Conservation (phyloP, 768 basidiomycete species). For the Mycena crocata region DNA sequence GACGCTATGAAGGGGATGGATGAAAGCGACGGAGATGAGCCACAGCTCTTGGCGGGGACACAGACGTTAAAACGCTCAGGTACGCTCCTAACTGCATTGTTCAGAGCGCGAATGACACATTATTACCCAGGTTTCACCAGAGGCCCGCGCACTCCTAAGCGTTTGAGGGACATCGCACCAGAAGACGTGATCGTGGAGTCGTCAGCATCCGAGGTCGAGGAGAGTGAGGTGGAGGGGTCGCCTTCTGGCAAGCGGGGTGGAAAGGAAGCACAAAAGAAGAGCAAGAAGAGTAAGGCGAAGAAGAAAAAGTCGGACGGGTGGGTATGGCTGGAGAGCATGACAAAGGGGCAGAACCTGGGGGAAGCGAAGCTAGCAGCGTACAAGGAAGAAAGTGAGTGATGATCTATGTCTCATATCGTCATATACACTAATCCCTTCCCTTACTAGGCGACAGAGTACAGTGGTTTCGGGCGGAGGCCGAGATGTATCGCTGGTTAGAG, state of each 20-base stretch:
- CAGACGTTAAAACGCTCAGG: conserved; percentile 11
- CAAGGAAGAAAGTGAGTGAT: too few species aligned
- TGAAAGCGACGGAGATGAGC: neutral
- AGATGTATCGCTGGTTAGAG: conserved; percentile 11
- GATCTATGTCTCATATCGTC: too few species aligned
- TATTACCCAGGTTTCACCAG: conserved; percentile 4
- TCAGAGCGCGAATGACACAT: neutral
- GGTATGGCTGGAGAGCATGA: conserved; percentile 2
- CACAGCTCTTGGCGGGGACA: conserved; percentile 1
- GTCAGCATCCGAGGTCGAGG: neutral
- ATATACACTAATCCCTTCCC: neutral
- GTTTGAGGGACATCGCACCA: conserved; percentile 11
- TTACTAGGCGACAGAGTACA: conserved; percentile 14
- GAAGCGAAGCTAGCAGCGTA: neutral
- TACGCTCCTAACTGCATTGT: neutral
- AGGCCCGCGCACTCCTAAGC: neutral
- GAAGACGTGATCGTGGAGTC: neutral
- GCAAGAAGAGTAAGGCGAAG: neutral
- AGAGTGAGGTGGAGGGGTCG: neutral
- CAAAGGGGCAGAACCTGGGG: neutral
- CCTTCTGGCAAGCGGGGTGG: neutral
- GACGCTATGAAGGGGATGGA: neutral
- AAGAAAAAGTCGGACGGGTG: conserved; percentile 9
- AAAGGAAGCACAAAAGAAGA: too few species aligned
- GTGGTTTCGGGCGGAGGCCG: conserved; percentile 6